Evolutionary conservation across 1,284 basidiomycete species (phyloP).

Genomic region (Ceratobasidium sp.): DNA sequence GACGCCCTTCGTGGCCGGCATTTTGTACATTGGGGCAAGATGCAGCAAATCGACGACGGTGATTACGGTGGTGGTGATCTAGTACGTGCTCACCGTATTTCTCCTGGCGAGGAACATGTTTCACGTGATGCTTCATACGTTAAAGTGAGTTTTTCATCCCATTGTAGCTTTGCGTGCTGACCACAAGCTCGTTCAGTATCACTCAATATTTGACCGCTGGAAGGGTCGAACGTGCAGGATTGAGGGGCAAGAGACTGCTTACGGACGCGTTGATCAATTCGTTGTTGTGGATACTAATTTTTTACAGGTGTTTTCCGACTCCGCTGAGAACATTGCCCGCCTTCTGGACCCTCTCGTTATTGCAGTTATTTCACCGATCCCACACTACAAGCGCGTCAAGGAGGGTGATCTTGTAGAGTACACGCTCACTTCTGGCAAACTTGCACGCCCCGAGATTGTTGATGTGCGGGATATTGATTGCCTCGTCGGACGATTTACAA

Average conservation of each 20-base stretch:
- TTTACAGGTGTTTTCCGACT: constrained; percentile 38
- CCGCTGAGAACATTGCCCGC: constrained; percentile 46
- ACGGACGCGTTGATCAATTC: constrained; percentile 16
- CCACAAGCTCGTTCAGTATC: not conserved
- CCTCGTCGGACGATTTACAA: constrained; percentile 45
- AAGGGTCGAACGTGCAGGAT: not conserved
- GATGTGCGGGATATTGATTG: constrained; percentile 48
- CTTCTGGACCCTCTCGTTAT: constrained; percentile 42
- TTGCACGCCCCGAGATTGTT: constrained; percentile 42
- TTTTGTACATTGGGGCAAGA: constrained; percentile 23
- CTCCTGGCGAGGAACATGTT: not conserved
- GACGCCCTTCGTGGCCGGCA: not conserved
- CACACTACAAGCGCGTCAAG: not conserved
- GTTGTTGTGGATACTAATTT: constrained; percentile 6
- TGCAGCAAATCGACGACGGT: constrained; percentile 8
- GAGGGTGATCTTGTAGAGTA: constrained; percentile 11
- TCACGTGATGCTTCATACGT: constrained; percentile 17
- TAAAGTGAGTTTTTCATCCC: not conserved
- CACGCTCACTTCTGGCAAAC: constrained; percentile 20
- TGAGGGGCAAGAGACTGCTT: not conserved
- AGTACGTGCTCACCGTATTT: not conserved
- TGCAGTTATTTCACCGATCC: constrained; percentile 46
- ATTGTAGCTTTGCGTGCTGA: too few relatives aligned
- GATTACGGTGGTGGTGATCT: not conserved
- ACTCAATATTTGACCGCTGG: not conserved